These are phyloP conservation scores for Alternaria postmessia DNA, from an alignment of 2,329 filamentous ascomycete genomes.

Conservation along the genomic window DNA sequence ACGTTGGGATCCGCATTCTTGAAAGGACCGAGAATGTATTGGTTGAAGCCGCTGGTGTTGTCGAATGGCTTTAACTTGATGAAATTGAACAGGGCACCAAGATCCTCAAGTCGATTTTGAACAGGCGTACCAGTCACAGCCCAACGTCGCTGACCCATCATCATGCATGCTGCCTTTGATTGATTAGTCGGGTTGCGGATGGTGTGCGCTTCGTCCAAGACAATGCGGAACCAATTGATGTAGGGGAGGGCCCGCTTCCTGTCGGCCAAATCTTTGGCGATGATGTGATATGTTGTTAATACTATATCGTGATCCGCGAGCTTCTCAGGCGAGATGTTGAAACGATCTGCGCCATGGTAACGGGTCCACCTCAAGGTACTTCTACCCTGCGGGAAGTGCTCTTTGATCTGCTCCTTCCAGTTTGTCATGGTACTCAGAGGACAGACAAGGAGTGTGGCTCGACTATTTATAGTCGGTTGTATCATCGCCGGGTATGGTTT, in stretches of 20 bases:
- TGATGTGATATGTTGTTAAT: slow-evolving; percentile 90
- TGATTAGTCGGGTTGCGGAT: slow-evolving; percentile 88
- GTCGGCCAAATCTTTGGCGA: slow-evolving; percentile 74
- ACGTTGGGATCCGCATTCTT: slow-evolving; percentile 86
- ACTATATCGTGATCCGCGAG: slow-evolving; percentile 82
- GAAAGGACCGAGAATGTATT: slow-evolving; percentile 84
- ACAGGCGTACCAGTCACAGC: slow-evolving; percentile 97
- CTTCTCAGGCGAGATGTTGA: slow-evolving; percentile 64
- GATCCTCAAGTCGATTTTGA: slow-evolving; percentile 87
- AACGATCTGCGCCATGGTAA: slow-evolving; percentile 84
- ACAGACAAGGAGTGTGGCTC: slow-evolving; percentile 84
- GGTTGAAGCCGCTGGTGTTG: slow-evolving; percentile 75
- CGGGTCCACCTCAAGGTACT: slow-evolving; percentile 72
- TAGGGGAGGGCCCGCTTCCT: slow-evolving; percentile 74
- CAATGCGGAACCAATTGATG: slow-evolving; percentile 91
- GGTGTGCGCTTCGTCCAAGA: slow-evolving; percentile 92
- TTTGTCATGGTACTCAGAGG: slow-evolving; percentile 92
- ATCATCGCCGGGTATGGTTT: slow-evolving; percentile 12
- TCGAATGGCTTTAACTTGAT: slow-evolving; percentile 86
- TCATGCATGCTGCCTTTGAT: slow-evolving; percentile 82
- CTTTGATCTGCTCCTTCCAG: slow-evolving; percentile 91
- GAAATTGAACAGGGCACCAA: slow-evolving; percentile 86
- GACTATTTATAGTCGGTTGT: slow-evolving; percentile 67
- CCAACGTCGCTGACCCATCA: slow-evolving; percentile 86
- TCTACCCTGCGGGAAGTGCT: slow-evolving; percentile 72